Percentiles rank a stretch among this genome's conserved stretches.
These are phyloP conservation scores for Pythium sp. DNA, from an alignment of 352 stramenopile species.

Conservation along the genomic window DNA sequence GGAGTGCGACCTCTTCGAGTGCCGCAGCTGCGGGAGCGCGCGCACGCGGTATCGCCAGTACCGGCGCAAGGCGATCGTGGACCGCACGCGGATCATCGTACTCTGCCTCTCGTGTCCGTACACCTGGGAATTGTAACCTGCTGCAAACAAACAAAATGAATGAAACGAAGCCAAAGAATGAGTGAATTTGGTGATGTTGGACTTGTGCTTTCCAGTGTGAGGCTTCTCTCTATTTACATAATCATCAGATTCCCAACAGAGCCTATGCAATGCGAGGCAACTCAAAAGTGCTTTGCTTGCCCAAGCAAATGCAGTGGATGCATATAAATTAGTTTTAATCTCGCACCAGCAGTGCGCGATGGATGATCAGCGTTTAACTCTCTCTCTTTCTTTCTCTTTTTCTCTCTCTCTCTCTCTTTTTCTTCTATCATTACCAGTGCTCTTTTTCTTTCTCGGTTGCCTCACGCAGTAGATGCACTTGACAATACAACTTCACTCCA, in stretches of 20 bases:
- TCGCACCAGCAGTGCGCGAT: constrained; percentile 6
- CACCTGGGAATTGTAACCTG: constrained; percentile 69
- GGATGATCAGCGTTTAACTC: not conserved
- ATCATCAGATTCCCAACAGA: not conserved
- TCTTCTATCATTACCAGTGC: not conserved
- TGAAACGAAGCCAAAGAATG: not conserved
- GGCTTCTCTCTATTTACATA: not conserved
- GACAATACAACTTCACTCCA: not conserved
- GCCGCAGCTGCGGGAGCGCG: constrained; percentile 68
- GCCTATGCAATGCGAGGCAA: not conserved
- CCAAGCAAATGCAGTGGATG: not conserved
- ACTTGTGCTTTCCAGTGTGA: no score
- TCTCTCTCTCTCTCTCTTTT: not conserved
- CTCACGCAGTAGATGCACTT: constrained; percentile 3
- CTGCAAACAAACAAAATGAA: not conserved
- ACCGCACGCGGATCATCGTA: constrained; percentile 81
- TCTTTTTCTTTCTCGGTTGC: not conserved
- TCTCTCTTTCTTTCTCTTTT: not conserved
- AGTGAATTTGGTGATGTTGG: not conserved
- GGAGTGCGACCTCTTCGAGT: constrained; percentile 81
- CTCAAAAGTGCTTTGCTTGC: not conserved
- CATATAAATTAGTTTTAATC: constrained; percentile 20
- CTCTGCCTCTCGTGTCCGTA: constrained; percentile 75
- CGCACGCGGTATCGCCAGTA: constrained; percentile 79
- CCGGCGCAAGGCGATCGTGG: constrained; percentile 80